Conservation (phyloP, 257 asterid genomes). For the Parsonsia alboflavescens region DNA sequence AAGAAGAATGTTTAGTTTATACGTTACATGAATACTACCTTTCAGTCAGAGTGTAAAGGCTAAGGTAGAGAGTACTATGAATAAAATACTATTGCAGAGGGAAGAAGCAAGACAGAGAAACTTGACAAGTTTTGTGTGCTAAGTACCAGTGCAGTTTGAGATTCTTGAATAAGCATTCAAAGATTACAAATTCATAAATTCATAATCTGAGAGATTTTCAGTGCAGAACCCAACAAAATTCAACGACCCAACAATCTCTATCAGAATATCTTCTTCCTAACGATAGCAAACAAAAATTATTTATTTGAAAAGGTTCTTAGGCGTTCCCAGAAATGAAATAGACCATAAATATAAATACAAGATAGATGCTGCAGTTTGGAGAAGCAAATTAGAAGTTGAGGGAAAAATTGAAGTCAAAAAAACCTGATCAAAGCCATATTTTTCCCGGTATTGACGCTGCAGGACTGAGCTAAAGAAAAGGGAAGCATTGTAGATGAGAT, state of each 20-base stretch:
- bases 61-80: background rate
- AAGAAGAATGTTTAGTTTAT: background rate
- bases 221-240: background rate
- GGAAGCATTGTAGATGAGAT: conserved; percentile 84
- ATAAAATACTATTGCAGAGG: background rate
- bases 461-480: conserved; percentile 74
- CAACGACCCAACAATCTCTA: background rate
- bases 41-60: background rate
- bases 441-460: conserved; percentile 64
- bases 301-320: background rate
- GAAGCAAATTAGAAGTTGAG: background rate
- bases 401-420: background rate
- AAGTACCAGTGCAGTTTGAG: background rate
- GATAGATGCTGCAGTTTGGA: background rate
- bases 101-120: background rate
- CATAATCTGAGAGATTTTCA: background rate
- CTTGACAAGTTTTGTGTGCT: background rate
- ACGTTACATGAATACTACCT: background rate
- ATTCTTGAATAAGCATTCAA: background rate
- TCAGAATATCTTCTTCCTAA: background rate
- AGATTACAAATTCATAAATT: background rate
- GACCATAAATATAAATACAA: background rate
- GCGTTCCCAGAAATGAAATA: background rate
- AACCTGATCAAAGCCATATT: conserved; percentile 69
- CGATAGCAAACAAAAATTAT: background rate